Base-by-base conservation (phyloP, 257 asterid genomes). In the Plantago elongata region DNA sequence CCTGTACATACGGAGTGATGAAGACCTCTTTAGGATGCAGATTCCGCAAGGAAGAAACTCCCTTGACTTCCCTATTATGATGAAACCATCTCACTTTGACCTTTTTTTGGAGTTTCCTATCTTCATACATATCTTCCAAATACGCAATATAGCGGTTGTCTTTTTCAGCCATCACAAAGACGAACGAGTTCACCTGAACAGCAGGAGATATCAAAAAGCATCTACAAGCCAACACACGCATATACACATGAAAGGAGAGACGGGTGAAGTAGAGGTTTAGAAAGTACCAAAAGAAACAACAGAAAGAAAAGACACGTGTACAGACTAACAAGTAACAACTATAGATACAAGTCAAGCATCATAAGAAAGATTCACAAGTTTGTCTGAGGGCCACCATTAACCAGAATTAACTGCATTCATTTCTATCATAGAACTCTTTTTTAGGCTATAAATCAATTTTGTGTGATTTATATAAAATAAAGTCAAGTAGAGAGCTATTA, bases 1-100 rank as follows among this genome's bases (percentile, higher is more conserved):
- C 94, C 66, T 93, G 97, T 18, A 82, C 76, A 44, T 83, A 85
- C 29, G 96, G 95, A 38, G 99, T 93, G 58, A 87, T 87, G 78
- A 89, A 93, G 62, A 93, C 88, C 77, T 93, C 99, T 63, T 80
- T 85, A 45, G 96, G 96, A 78, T 93, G 94, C 58, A 86, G 90
- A 54, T 85, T 75, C 46, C 68, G 69, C 44, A 87, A 62, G 30
- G 94, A 66, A 65, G 82, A 84, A 55, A 79, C 79, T 47, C 95
- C 94, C 68, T 63, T 79, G 76, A 93, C 96, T 85, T 93, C 97
- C 75, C 80, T 80, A 61, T 79, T 80, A 57, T 87, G 84, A 77
- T 93, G 97, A 75, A 93, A 93, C 99, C 97, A 93, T 80, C 99
- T 83, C 54, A 93, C 96, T 84, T 87, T 93, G 73, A 87, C 97